Evolutionary conservation across 768 basidiomycete species (phyloP).

Genomic region (Lactarius hengduanensis): DNA sequence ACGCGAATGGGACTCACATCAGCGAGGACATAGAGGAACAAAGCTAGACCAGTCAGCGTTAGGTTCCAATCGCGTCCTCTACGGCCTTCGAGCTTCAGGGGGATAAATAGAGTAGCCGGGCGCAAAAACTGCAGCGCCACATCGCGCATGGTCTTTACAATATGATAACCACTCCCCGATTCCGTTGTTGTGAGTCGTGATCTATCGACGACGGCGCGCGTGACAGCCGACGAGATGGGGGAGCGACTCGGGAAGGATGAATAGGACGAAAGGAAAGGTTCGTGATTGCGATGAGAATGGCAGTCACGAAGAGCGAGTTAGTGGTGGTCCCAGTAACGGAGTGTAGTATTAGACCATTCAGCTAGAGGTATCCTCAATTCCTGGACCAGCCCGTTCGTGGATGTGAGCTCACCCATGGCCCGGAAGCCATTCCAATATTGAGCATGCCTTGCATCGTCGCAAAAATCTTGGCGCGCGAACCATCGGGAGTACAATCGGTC

Average conservation of each 20-base stretch:
- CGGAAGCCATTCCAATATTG: constrained; percentile 29
- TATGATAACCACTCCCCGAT: constrained; percentile 7
- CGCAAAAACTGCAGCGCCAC: constrained; percentile 23
- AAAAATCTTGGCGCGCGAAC: constrained; percentile 29
- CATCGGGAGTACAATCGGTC: constrained; percentile 29
- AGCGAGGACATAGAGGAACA: constrained; percentile 28
- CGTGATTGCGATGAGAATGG: constrained; percentile 25
- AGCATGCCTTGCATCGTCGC: constrained; percentile 29
- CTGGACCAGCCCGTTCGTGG: neutral
- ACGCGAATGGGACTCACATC: constrained; percentile 18
- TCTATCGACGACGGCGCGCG: constrained; percentile 1
- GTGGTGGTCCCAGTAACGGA: constrained; percentile 14
- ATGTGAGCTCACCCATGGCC: constrained; percentile 26
- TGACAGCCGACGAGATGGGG: constrained; percentile 17
- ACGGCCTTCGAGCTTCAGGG: constrained; percentile 24
- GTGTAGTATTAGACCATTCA: constrained; percentile 27
- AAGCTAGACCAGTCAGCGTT: constrained; percentile 25
- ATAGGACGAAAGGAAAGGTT: constrained; percentile 25
- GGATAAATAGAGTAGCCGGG: constrained; percentile 26
- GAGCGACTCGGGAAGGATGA: constrained; percentile 29
- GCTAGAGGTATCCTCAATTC: constrained; percentile 10
- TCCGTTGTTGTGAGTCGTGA: constrained; percentile 2
- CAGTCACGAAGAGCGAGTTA: constrained; percentile 19
- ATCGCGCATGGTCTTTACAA: neutral
- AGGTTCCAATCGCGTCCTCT: constrained; percentile 29